These are phyloP conservation scores for Fusarium foetens DNA, from an alignment of 2,329 filamentous ascomycete species.

Conservation along the genomic window DNA sequence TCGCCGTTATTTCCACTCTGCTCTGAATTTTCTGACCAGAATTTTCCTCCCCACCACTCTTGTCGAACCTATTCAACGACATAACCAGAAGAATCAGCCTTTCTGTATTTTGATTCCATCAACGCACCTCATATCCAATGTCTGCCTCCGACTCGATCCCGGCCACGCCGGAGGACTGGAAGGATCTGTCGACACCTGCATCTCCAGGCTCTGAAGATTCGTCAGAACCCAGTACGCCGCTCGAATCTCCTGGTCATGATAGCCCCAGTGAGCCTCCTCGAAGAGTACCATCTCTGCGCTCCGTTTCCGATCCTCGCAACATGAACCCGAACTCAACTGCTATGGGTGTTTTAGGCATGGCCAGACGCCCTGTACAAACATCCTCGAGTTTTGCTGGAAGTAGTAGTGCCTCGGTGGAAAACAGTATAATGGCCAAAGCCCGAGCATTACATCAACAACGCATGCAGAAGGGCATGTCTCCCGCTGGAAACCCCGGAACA, in stretches of 20 bases:
- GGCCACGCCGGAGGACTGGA: slow-evolving; percentile 59
- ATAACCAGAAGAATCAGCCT: not conserved
- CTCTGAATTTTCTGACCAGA: slow-evolving; percentile 11
- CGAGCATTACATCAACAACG: slow-evolving; percentile 59
- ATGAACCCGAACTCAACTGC: slow-evolving; percentile 90
- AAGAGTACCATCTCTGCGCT: slow-evolving; percentile 68
- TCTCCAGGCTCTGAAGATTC: slow-evolving; percentile 59
- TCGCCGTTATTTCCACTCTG: slow-evolving; percentile 34
- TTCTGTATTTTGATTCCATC: not conserved
- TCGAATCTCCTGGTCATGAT: slow-evolving; percentile 53
- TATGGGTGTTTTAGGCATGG: slow-evolving; percentile 77
- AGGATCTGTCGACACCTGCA: slow-evolving; percentile 50
- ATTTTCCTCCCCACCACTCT: slow-evolving; percentile 6
- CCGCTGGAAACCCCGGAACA: slow-evolving; percentile 45
- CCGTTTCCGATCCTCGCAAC: slow-evolving; percentile 66
- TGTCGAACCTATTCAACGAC: not conserved
- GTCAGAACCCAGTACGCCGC: slow-evolving; percentile 60
- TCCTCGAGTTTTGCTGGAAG: slow-evolving; percentile 50
- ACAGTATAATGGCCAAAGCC: slow-evolving; percentile 60
- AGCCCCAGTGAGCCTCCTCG: slow-evolving; percentile 53
- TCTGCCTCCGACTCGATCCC: slow-evolving; percentile 53
- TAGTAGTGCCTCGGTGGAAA: slow-evolving; percentile 49
- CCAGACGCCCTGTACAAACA: slow-evolving; percentile 62
- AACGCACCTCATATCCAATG: slow-evolving; percentile 30
- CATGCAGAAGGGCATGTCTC: slow-evolving; percentile 56